Conservation (phyloP, 108 stramenopile genomes). For the Pseudonitzschia multistriata region DNA sequence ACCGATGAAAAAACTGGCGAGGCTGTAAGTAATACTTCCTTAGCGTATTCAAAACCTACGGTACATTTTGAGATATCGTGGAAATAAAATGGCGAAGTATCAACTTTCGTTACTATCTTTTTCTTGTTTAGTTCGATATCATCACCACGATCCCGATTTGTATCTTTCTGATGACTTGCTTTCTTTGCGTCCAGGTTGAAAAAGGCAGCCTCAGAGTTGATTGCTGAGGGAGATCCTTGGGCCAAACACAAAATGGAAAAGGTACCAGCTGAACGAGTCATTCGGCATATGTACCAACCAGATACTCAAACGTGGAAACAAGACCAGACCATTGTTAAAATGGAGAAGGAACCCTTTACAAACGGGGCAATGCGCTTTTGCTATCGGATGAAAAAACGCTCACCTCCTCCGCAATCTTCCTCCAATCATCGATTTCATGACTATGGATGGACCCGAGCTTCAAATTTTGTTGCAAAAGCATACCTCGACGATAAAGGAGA, state of each 20-base stretch:
- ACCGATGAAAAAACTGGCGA: not conserved
- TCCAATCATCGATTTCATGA: constrained; percentile 72
- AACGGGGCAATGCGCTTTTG: constrained; percentile 82
- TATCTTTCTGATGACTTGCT: not conserved
- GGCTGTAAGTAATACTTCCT: constrained; percentile 7
- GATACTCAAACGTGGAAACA: constrained; percentile 47
- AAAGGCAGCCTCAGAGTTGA: constrained; percentile 41
- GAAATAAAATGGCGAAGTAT: not conserved
- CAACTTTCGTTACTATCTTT: not conserved
- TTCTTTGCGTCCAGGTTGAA: constrained; percentile 18
- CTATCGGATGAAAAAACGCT: constrained; percentile 81
- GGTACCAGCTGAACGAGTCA: constrained; percentile 70
- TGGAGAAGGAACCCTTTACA: constrained; percentile 66
- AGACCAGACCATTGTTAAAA: constrained; percentile 73
- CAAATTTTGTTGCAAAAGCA: constrained; percentile 76
- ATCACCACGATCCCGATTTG: no score
- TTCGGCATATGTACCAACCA: constrained; percentile 71
- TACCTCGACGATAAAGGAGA: constrained; percentile 43
- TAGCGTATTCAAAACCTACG: not conserved
- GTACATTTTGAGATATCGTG: not conserved
- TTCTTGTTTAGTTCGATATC: not conserved
- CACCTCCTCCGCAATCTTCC: constrained; percentile 57
- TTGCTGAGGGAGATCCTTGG: constrained; percentile 70
- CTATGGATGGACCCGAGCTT: constrained; percentile 72
- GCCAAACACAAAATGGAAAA: constrained; percentile 55